A percentile compares a stretch with the other conserved stretches of the same genome.
Conservation (phyloP, 148 eudicot genomes). For the Nepenthes mirabilis region DNA sequence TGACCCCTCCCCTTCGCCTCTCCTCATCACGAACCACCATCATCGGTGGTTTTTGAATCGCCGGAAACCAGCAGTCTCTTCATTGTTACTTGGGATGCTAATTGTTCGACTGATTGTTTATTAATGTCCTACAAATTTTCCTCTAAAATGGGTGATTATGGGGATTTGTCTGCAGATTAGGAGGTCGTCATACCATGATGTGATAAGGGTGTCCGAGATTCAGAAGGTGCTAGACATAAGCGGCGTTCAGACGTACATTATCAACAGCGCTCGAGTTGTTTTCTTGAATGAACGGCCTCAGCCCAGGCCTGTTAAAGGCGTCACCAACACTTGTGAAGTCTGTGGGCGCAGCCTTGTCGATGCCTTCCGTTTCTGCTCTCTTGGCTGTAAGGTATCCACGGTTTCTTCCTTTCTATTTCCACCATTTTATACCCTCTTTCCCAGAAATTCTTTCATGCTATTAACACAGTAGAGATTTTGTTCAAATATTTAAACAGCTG, state of each 20-base stretch:
- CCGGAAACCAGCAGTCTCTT: neutral
- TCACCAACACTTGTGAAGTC: conserved; percentile 69
- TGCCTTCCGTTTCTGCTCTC: conserved; percentile 79
- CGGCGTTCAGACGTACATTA: conserved; percentile 70
- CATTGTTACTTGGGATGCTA: neutral
- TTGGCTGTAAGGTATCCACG: conserved; percentile 69
- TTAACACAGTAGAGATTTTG: no score
- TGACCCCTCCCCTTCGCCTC: no score
- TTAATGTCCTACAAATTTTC: neutral
- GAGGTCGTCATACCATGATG: conserved; percentile 90
- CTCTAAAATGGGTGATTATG: neutral
- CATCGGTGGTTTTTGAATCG: neutral
- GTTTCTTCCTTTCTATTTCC: conserved; percentile 7
- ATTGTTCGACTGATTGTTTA: no score
- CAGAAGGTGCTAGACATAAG: conserved; percentile 65
- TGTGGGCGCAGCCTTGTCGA: conserved; percentile 88
- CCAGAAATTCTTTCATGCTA: neutral
- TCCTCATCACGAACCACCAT: neutral
- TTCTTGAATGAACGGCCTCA: conserved; percentile 81
- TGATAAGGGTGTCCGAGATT: conserved; percentile 65
- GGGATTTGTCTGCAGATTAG: conserved; percentile 35
- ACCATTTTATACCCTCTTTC: conserved; percentile 7
- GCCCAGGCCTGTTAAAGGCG: conserved; percentile 88
- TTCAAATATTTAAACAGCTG: no score
- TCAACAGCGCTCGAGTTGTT: conserved; percentile 83